Evolutionary conservation across 768 basidiomycete species (phyloP), one percentile per base, ranked within the genome.

Genomic region (Pholiota conissans): DNA sequence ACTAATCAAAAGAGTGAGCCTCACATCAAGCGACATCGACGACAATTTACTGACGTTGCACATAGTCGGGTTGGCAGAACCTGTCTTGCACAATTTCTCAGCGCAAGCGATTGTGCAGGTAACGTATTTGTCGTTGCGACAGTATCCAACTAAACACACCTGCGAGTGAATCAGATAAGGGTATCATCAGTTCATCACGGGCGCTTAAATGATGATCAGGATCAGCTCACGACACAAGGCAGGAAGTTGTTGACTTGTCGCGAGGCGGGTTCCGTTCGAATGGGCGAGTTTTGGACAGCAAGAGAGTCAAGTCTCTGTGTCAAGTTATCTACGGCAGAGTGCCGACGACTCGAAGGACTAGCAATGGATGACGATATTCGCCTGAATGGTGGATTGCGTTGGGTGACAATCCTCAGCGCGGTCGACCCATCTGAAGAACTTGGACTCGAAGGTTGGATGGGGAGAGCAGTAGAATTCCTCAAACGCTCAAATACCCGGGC

Each of bases 21-120:
- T 14, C 9, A 18, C 18, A 5, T 52, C 3, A 22, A 37, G 5
- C 8, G 6, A 5, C 5, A 11, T 35, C 3, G 8, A 32, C 30
- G 30, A 6, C 37, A 28, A 35, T n/a, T 39, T 3, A 48, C 64
- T 39, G 39, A 65, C 64, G 50, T 60, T 49, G 29, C 64, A 65
- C 57, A 61, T 61, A 14, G 26, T 62, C 4, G 56, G 55, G 42
- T 65, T 49, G 1, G 59, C 49, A 5, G 54, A 55, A 26, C 61
- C 64, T 8, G 47, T n/a, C 20, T 39, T 58, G 42, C 46, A 57
- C 29, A 65, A 48, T 18, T 58, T 62, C 57, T 65, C 56, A 7
- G 52, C 45, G 27, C 64, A 65, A 16, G 27, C 24, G 8, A 59
- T 13, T n/a, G 59, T 55, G 27, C 64, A 65, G 1, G 64, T 65